Conservation (phyloP, 2,329 filamentous ascomycete genomes). For the Herpotrichia juniperi region DNA sequence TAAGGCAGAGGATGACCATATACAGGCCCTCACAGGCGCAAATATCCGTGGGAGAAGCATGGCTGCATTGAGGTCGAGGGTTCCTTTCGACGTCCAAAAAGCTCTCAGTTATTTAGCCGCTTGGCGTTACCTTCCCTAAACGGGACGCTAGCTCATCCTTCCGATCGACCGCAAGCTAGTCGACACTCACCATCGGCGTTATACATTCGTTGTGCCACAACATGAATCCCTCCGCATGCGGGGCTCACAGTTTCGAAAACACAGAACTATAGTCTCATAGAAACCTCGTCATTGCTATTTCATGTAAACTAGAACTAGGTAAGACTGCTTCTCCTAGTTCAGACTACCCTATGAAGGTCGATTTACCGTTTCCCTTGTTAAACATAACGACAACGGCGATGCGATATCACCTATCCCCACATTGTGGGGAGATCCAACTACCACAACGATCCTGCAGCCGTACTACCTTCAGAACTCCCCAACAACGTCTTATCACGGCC, state of each 20-base stretch:
- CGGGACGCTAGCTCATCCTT: neutral
- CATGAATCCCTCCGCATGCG: neutral
- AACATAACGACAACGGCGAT: neutral
- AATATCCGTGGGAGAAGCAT: constrained; percentile 49
- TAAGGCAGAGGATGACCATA: constrained; percentile 25
- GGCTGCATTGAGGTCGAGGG: constrained; percentile 28
- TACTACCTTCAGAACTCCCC: neutral
- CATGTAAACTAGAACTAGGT: neutral
- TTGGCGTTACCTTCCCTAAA: neutral
- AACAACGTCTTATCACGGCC: neutral
- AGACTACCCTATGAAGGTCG: neutral
- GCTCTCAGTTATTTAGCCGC: neutral
- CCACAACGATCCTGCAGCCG: neutral
- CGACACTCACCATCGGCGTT: neutral
- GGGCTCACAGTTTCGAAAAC: neutral
- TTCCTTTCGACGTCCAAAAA: neutral
- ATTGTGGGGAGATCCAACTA: neutral
- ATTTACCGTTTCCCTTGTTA: neutral
- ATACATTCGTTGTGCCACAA: neutral
- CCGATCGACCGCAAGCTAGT: neutral
- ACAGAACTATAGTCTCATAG: neutral
- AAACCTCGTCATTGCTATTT: neutral
- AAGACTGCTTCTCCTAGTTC: neutral
- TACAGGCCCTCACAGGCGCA: constrained; percentile 42
- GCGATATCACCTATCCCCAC: neutral